phyloP scores from a whole-genome alignment of 177 flowering plant species.

The Vitis hybrid region DNA sequence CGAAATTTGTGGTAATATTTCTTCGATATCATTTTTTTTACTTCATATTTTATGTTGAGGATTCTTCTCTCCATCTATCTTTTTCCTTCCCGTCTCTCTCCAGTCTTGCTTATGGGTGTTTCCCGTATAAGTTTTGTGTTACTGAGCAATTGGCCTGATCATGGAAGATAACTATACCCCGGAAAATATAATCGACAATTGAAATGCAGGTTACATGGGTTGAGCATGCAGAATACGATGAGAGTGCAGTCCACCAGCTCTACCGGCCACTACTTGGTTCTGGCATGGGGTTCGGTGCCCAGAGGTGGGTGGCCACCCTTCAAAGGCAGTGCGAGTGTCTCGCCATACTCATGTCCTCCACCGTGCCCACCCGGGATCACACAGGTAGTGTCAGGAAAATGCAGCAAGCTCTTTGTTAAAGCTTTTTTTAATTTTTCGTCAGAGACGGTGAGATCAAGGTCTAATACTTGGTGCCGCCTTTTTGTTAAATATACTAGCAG shows the following conservation, averaged over 20 bases:
- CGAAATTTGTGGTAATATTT: background rate
- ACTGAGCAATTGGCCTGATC: too few relatives aligned
- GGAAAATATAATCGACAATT: background rate
- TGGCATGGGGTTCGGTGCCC: slow-evolving; percentile 97
- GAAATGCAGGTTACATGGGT: slow-evolving; percentile 88
- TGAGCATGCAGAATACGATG: slow-evolving; percentile 93
- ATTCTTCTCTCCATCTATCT: too few relatives aligned
- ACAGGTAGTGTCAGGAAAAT: slow-evolving; percentile 34
- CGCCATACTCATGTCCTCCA: slow-evolving; percentile 86
- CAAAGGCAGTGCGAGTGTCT: slow-evolving; percentile 94
- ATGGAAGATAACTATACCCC: background rate
- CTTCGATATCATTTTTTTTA: too few relatives aligned
- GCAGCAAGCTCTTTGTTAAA: too few relatives aligned
- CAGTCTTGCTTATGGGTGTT: too few relatives aligned
- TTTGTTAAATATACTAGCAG: slow-evolving; percentile 23
- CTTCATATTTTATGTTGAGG: too few relatives aligned
- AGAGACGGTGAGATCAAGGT: too few relatives aligned
- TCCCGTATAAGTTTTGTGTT: too few relatives aligned
- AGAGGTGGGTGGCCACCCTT: slow-evolving; percentile 87
- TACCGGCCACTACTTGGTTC: slow-evolving; percentile 68
- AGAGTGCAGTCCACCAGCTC: slow-evolving; percentile 65
- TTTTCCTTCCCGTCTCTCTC: too few relatives aligned
- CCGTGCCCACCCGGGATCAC: slow-evolving; percentile 53
- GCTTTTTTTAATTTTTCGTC: too few relatives aligned
- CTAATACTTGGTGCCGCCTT: too few relatives aligned